phyloP scores from a whole-genome alignment of 2,329 filamentous ascomycete genomes.

The Colletotrichum sublineola region DNA sequence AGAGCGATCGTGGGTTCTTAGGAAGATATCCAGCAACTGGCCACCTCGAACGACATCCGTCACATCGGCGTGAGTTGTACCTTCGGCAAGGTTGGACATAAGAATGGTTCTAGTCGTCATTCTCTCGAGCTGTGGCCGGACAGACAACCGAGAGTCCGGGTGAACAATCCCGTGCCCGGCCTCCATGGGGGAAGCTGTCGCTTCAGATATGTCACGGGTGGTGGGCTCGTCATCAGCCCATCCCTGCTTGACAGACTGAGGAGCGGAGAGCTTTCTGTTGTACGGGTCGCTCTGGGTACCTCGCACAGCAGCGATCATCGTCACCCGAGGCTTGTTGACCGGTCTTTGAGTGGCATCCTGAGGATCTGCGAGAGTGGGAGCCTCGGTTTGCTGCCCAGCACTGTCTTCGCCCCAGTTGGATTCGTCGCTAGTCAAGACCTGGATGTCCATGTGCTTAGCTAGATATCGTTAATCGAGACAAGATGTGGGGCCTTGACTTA shows the following conservation, averaged over 20 bases:
- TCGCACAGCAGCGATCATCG: not conserved
- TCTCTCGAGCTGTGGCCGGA: constrained; percentile 51
- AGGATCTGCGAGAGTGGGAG: constrained; percentile 1
- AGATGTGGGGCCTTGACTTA: constrained; percentile 49
- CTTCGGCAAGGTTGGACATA: constrained; percentile 72
- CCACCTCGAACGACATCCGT: constrained; percentile 77
- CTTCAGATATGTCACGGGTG: not conserved
- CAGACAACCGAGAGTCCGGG: not conserved
- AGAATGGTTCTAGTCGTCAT: constrained; percentile 69
- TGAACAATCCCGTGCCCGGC: not conserved
- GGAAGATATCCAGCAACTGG: constrained; percentile 75
- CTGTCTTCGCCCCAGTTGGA: constrained; percentile 34
- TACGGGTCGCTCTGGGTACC: not conserved
- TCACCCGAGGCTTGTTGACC: not conserved
- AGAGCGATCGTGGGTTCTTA: constrained; percentile 69
- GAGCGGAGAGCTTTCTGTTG: not conserved
- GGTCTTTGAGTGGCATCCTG: not conserved
- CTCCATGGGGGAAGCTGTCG: constrained; percentile 1
- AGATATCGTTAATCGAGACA: not conserved
- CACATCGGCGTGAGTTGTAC: constrained; percentile 75
- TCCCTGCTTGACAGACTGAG: constrained; percentile 3
- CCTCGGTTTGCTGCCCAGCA: not conserved
- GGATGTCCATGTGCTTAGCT: constrained; percentile 2
- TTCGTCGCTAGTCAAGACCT: constrained; percentile 43
- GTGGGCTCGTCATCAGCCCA: constrained; percentile 21